Conservation (phyloP, 2,329 filamentous ascomycete species). For the Claviceps fusiformis region DNA sequence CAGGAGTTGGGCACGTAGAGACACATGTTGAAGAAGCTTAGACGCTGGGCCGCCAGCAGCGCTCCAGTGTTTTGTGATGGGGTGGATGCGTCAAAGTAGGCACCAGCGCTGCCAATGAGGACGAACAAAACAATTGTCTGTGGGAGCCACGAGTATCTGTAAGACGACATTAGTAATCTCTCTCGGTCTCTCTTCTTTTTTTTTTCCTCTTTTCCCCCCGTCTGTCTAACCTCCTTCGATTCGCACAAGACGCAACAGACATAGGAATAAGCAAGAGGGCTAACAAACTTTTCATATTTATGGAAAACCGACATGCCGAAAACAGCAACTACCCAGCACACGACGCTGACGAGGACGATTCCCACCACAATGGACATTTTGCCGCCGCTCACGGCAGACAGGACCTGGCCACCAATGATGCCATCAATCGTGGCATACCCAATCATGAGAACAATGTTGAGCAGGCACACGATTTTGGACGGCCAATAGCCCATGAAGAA, state of each 20-base stretch:
- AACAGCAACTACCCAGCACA: slow-evolving; percentile 58
- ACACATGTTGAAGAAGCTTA: slow-evolving; percentile 59
- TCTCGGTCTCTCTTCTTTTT: neutral
- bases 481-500: slow-evolving; percentile 61
- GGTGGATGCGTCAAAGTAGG: slow-evolving; percentile 48
- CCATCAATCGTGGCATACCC: slow-evolving; percentile 68
- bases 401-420: slow-evolving; percentile 66
- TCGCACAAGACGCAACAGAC: too few species aligned
- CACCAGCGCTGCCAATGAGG: slow-evolving; percentile 52
- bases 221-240: too few species aligned
- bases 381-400: slow-evolving; percentile 54
- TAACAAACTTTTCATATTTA: slow-evolving; percentile 48
- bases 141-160: slow-evolving; percentile 37
- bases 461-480: slow-evolving; percentile 17
- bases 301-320: slow-evolving; percentile 45
- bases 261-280: too few species aligned
- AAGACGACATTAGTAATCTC: neutral
- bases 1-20: slow-evolving; percentile 41
- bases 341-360: slow-evolving; percentile 62
- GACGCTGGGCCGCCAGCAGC: slow-evolving; percentile 44
- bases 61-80: slow-evolving; percentile 44
- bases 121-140: slow-evolving; percentile 63
- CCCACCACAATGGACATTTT: slow-evolving; percentile 59
- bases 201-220: neutral
- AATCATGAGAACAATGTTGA: slow-evolving; percentile 47